Evolutionary conservation across 768 basidiomycete genomes (phyloP).

Genomic region (Russula olivacea): DNA sequence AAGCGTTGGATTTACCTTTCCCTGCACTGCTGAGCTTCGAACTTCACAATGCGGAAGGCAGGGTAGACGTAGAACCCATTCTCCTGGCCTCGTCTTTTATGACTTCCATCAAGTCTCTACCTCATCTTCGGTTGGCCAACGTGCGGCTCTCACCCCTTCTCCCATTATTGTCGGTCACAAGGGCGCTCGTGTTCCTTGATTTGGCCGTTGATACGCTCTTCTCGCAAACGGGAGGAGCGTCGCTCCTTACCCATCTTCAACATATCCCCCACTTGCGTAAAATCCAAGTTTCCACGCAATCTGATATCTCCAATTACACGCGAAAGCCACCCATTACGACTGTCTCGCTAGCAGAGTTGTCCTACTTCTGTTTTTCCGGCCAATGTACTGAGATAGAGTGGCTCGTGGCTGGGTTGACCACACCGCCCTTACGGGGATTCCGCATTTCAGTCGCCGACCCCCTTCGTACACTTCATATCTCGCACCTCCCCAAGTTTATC

Average conservation of each 20-base stretch:
- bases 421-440: neutral
- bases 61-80: neutral
- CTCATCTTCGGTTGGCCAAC: neutral
- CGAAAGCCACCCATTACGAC: neutral
- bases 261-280: neutral
- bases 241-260: neutral
- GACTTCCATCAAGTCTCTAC: no score
- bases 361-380: neutral
- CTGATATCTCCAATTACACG: rapidly evolving
- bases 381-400: neutral
- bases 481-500: neutral
- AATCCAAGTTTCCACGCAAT: neutral
- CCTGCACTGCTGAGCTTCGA: neutral
- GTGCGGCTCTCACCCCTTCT: neutral
- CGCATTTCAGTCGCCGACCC: neutral
- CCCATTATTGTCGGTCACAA: neutral
- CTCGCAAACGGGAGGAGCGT: no score
- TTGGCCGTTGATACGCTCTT: neutral
- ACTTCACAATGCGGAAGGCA: neutral
- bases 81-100: neutral
- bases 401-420: neutral
- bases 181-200: neutral
- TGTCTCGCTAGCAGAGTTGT: neutral
- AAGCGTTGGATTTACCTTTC: neutral
- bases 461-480: neutral